Evolutionary conservation across 768 basidiomycete species (phyloP).

Genomic region (Psilocybe tampanensis): DNA sequence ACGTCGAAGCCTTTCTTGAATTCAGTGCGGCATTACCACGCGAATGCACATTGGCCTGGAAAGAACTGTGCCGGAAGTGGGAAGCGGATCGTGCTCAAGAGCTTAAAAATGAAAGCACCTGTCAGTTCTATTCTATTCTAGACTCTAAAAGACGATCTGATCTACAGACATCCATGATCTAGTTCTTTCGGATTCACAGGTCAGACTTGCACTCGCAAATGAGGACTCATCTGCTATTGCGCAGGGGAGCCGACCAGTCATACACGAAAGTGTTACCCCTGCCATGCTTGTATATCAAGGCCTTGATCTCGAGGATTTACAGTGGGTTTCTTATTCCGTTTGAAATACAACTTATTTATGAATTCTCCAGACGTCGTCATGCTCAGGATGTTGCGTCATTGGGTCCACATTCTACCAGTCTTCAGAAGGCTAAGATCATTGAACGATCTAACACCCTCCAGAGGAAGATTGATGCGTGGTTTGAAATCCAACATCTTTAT

Average conservation of each 20-base stretch:
- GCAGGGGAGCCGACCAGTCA: background rate
- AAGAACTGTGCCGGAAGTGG: conserved; percentile 18
- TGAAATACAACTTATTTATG: background rate
- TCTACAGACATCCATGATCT: background rate
- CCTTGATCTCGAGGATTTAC: conserved; percentile 34
- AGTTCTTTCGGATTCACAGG: conserved; percentile 16
- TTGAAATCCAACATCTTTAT: conserved; percentile 24
- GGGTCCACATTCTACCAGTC: conserved; percentile 26
- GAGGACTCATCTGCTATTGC: conserved; percentile 21
- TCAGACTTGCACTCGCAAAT: conserved; percentile 23
- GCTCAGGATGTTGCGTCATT: conserved; percentile 11
- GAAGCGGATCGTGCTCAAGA: conserved; percentile 18
- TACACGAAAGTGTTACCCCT: conserved; percentile 21
- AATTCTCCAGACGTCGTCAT: conserved; percentile 19
- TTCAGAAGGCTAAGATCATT: conserved; percentile 28
- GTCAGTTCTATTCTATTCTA: background rate
- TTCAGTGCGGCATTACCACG: conserved; percentile 3
- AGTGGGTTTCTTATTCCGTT: conserved; percentile 25
- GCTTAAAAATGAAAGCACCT: background rate
- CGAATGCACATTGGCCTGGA: conserved; percentile 16
- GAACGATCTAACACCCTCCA: conserved; percentile 23
- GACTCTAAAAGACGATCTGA: background rate
- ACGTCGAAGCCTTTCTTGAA: conserved; percentile 5
- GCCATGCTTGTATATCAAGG: conserved; percentile 28
- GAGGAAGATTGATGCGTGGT: conserved; percentile 27